These are phyloP conservation scores for Biancaea sappan DNA, from an alignment of 306 rosid genomes.

Conservation along the genomic window DNA sequence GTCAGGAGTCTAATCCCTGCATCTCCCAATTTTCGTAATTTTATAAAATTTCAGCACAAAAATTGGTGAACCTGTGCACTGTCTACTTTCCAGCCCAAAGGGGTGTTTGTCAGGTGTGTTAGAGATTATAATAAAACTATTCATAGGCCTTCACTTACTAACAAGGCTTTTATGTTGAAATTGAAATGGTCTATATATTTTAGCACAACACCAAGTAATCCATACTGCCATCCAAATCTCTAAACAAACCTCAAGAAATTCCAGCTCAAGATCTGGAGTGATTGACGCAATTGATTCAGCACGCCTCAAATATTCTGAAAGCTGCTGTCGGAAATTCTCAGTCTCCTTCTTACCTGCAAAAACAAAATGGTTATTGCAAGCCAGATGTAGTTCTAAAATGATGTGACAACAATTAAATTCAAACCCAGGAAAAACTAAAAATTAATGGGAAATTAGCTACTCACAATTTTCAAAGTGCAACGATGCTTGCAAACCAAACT, in stretches of 20 bases:
- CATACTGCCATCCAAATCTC: neutral
- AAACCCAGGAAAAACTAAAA: constrained; percentile 9
- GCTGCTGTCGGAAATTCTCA: constrained; percentile 56
- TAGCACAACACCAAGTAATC: neutral
- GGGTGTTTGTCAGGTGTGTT: neutral
- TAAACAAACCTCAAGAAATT: constrained; percentile 80
- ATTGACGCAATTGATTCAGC: constrained; percentile 79
- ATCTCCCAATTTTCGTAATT: no score
- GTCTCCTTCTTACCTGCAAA: constrained; percentile 72
- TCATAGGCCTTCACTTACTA: neutral
- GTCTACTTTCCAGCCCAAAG: neutral
- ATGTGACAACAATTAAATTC: neutral
- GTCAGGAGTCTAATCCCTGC: no score
- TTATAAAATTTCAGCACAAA: no score
- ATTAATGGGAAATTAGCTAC: constrained; percentile 26
- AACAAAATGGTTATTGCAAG: constrained; percentile 9
- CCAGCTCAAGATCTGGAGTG: constrained; percentile 74
- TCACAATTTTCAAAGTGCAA: constrained; percentile 61
- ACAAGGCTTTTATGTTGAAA: neutral
- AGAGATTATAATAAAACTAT: neutral
- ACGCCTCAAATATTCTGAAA: constrained; percentile 52
- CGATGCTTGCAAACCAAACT: constrained; percentile 69
- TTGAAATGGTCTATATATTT: neutral
- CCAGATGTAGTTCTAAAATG: neutral
- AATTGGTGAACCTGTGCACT: neutral